Evolutionary conservation across 345 rosid species (phyloP), one percentile per base, ranked within the genome.

Genomic region (Syzygium oleosum): DNA sequence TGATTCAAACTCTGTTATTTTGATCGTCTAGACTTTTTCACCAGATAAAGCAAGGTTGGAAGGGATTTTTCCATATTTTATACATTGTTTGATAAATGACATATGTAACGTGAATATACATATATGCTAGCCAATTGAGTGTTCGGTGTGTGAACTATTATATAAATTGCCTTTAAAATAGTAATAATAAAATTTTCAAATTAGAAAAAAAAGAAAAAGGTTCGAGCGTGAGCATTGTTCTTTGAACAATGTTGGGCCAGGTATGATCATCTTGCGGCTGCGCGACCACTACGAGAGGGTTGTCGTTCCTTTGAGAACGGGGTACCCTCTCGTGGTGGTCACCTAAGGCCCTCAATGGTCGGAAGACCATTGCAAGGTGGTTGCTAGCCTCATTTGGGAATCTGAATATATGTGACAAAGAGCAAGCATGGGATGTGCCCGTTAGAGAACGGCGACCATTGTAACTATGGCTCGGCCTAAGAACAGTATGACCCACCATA

Each of bases 1-100:
- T 2, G 13, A 8, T 15, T 52, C 14, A 52, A 52, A 19, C 17
- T 52, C 17, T n/a, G 9, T 59, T 27, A 27, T 25, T 59, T 59
- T 59, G 65, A 2, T 59, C 0, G 5, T 61, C 73, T n/a, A 61
- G 4, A 0, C 38, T 14, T 61, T 61, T 61, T 61, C 38, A 61
- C 38, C 19, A 0, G 0, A 61, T 1, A 13, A 1, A 19, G 9
- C 4, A 61, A 61, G 38, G 34, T n/a, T 2, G 16, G 10, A n/a
- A 13, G 73, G 9, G 34, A n/a, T 14, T 61, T 61, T 61, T 61
- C 7, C 38, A 61, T 61, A 61, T 61, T 61, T 61, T 61, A n/a
- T n/a, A 61, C 31, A n/a, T 1, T 16, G 9, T 61, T 61, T 61
- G 73, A 34, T 61, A 61, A n/a, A n/a, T 61, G 19, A 0, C 34